phyloP scores from a whole-genome alignment of 2,329 filamentous ascomycete genomes.

The Alternaria ethzedia region DNA sequence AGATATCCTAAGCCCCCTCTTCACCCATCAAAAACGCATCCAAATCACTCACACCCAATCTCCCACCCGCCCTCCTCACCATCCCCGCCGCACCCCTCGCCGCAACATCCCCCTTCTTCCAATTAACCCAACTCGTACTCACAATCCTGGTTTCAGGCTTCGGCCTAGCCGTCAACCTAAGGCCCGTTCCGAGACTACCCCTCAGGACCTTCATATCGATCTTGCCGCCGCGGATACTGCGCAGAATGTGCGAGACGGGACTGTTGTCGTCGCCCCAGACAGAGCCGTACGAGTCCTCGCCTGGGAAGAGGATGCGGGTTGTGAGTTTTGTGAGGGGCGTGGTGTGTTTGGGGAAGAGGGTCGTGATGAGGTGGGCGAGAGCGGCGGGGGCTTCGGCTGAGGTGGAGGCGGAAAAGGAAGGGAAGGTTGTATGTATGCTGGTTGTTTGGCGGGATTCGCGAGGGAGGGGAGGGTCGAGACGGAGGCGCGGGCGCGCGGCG shows the following conservation, averaged over 20 bases:
- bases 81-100: neutral
- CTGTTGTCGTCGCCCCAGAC: slow-evolving; percentile 50
- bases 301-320: slow-evolving; percentile 50
- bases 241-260: slow-evolving; percentile 46
- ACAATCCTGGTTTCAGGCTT: slow-evolving; percentile 24
- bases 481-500: slow-evolving; percentile 23
- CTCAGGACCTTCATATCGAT: slow-evolving; percentile 38
- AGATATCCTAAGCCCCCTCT: neutral
- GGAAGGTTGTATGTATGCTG: slow-evolving; percentile 6
- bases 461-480: slow-evolving; percentile 15
- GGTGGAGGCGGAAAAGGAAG: slow-evolving; percentile 21
- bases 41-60: slow-evolving; percentile 1
- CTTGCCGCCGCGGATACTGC: slow-evolving; percentile 46
- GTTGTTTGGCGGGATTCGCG: neutral
- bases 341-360: slow-evolving; percentile 35
- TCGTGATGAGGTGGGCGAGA: slow-evolving; percentile 42
- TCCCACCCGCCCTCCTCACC: slow-evolving; percentile 2
- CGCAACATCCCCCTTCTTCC: slow-evolving; percentile 16
- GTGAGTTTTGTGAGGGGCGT: slow-evolving; percentile 40
- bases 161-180: slow-evolving; percentile 19
- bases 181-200: slow-evolving; percentile 20
- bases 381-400: slow-evolving; percentile 29
- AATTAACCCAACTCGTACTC: slow-evolving; percentile 36
- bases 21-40: slow-evolving; percentile 9
- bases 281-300: slow-evolving; percentile 43